Evolutionary conservation across 2,329 filamentous ascomycete species (phyloP).

Genomic region (Phialophora verrucosa): DNA sequence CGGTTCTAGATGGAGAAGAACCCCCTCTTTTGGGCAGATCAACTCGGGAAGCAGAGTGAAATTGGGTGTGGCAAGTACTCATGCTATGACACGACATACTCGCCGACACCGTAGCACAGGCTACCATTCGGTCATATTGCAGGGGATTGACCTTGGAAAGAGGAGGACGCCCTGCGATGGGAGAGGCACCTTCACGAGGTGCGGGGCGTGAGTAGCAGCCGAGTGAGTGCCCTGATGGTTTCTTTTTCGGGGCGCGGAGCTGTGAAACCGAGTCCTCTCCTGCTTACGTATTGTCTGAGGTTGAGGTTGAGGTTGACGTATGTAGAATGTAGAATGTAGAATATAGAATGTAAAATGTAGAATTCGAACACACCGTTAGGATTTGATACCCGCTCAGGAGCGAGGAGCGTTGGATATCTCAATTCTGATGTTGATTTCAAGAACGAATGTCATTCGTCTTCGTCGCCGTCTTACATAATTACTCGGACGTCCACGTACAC

Average conservation of each 20-base stretch:
- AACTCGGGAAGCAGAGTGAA: not conserved
- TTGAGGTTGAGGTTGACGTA: no score
- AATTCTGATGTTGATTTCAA: not conserved
- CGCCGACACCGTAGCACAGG: slow-evolving; percentile 4
- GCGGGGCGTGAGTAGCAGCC: slow-evolving; percentile 19
- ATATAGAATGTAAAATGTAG: no score
- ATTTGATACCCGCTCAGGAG: no score
- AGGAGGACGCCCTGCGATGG: slow-evolving; percentile 17
- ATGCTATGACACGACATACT: no score
- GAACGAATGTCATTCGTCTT: no score
- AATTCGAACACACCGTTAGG: no score
- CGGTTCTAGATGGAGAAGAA: not conserved
- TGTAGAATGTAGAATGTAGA: no score
- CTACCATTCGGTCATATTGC: not conserved
- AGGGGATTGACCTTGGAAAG: slow-evolving; percentile 13
- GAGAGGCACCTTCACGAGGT: slow-evolving; percentile 21
- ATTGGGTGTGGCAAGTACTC: not conserved
- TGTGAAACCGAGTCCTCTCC: not conserved
- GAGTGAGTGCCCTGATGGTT: not conserved
- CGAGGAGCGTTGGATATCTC: not conserved
- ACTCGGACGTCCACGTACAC: no score
- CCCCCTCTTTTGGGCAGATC: not conserved
- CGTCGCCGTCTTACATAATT: no score
- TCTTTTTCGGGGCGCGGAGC: not conserved
- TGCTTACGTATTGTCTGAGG: not conserved